These are phyloP conservation scores for Fusarium sp. DNA, from an alignment of 2,329 filamentous ascomycete species.

Conservation along the genomic window DNA sequence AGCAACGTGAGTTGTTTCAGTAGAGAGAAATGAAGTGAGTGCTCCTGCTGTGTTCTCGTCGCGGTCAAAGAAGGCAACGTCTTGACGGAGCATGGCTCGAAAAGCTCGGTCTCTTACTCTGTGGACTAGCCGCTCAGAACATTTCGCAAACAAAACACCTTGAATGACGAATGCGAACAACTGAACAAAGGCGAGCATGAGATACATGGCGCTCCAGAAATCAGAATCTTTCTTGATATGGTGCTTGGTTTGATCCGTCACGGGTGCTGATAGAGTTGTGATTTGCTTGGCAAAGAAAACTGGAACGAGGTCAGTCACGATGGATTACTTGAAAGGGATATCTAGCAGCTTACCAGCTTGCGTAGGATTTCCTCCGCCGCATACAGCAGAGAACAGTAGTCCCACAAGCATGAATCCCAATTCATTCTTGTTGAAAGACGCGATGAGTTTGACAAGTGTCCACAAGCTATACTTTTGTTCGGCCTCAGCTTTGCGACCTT, in stretches of 20 bases:
- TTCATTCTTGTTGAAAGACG: slow-evolving; percentile 80
- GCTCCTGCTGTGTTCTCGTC: slow-evolving; percentile 91
- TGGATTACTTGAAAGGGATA: background rate
- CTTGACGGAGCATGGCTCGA: slow-evolving; percentile 87
- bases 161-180: slow-evolving; percentile 75
- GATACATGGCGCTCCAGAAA: slow-evolving; percentile 90
- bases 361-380: slow-evolving; percentile 81
- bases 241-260: slow-evolving; percentile 60
- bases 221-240: slow-evolving; percentile 75
- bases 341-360: slow-evolving; percentile 42
- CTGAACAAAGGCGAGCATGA: slow-evolving; percentile 81
- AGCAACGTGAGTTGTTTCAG: slow-evolving; percentile 87
- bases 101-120: slow-evolving; percentile 86
- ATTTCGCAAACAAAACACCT: slow-evolving; percentile 80
- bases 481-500: slow-evolving; percentile 59
- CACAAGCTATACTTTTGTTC: slow-evolving; percentile 73
- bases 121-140: slow-evolving; percentile 86
- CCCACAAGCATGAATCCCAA: slow-evolving; percentile 77
- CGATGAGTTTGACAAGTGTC: slow-evolving; percentile 81
- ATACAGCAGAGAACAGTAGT: slow-evolving; percentile 77
- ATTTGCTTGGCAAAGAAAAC: slow-evolving; percentile 94
- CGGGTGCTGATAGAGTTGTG: slow-evolving; percentile 67
- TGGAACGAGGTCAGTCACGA: slow-evolving; percentile 53
- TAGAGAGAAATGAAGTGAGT: slow-evolving; percentile 87
- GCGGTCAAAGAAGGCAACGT: slow-evolving; percentile 89